Conservation (phyloP, 2,329 filamentous ascomycete species). For the Botrytis deweyae region DNA sequence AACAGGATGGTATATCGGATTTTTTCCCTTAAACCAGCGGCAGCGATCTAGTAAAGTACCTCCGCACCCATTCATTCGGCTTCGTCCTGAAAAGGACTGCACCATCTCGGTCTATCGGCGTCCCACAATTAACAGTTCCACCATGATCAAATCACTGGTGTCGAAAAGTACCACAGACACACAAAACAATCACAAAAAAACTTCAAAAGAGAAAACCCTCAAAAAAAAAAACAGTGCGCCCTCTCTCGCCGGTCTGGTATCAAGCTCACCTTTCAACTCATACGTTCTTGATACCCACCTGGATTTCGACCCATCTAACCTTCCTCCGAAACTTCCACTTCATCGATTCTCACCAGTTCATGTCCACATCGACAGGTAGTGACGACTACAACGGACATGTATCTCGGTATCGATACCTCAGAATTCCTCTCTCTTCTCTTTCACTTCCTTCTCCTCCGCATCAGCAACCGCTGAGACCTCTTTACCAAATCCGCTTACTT, state of each 20-base stretch:
- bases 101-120: not conserved
- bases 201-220: not conserved
- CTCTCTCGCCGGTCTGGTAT: not conserved
- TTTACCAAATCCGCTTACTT: not conserved
- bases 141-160: not conserved
- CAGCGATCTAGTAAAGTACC: conserved; percentile 3
- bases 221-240: not conserved
- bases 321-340: not conserved
- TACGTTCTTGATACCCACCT: not conserved
- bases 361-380: not conserved
- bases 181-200: not conserved
- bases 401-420: conserved; percentile 1
- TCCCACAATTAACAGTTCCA: not conserved
- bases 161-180: not conserved
- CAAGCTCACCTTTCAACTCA: not conserved
- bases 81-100: conserved; percentile 1
- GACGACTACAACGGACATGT: conserved; percentile 10
- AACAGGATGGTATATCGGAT: not conserved
- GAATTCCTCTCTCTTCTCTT: not conserved
- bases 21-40: not conserved
- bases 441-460: not conserved
- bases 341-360: not conserved
- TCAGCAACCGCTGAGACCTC: not conserved
- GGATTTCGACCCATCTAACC: not conserved
- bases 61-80: not conserved